phyloP scores from a whole-genome alignment of 208 protist species.

The Leishmania tarentolae region DNA sequence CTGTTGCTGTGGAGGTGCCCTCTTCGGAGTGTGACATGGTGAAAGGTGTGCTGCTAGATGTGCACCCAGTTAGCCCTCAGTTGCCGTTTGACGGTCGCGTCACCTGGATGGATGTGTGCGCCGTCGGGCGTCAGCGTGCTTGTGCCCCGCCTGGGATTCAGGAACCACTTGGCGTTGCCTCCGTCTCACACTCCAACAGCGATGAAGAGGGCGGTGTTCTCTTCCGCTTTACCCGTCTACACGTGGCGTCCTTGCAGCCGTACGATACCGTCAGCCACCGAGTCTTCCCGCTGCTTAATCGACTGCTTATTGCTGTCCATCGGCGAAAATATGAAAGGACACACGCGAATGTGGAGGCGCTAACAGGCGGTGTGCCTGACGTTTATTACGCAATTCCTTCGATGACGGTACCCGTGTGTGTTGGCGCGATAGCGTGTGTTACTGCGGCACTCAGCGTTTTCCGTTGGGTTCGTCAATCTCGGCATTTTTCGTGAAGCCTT shows the following conservation, averaged over 20 bases:
- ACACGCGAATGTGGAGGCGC: background rate
- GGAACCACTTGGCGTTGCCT: background rate
- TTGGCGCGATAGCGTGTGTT: background rate
- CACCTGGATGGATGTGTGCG: conserved; percentile 37
- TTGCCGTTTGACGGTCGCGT: conserved; percentile 22
- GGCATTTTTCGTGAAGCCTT: background rate
- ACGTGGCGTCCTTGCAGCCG: conserved; percentile 22
- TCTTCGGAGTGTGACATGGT: background rate
- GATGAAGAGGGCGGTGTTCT: conserved; percentile 13
- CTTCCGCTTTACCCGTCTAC: conserved; percentile 26
- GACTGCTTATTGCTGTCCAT: background rate
- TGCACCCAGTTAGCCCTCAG: conserved; percentile 25
- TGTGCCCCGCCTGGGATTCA: background rate
- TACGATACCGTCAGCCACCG: conserved; percentile 25
- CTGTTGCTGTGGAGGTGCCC: conserved; percentile 9
- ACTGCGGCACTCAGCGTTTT: background rate
- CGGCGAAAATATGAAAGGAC: background rate
- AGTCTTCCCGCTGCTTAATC: conserved; percentile 34
- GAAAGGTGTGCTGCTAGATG: conserved; percentile 29
- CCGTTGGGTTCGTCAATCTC: background rate
- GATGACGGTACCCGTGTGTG: background rate
- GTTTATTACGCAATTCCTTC: background rate
- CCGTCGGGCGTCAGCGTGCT: conserved; percentile 19
- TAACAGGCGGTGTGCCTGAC: background rate
- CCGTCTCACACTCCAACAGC: background rate